These are phyloP conservation scores for Gremmenia infestans DNA, from an alignment of 2,329 filamentous ascomycete species.

Conservation along the genomic window DNA sequence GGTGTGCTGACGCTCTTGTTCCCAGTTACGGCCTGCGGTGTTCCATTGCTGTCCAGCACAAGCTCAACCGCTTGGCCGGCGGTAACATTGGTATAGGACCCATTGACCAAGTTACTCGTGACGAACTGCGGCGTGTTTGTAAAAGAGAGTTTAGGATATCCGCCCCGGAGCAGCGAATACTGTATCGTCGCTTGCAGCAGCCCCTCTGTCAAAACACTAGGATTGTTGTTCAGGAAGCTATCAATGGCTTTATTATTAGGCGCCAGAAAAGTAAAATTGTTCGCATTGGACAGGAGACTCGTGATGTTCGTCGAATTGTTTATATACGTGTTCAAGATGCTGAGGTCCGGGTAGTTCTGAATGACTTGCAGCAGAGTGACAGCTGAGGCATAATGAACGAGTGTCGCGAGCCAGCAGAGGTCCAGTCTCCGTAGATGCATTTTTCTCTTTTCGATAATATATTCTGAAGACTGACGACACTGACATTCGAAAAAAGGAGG, in stretches of 20 bases:
- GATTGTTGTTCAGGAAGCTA: conserved; percentile 4
- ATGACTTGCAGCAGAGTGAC: conserved; percentile 14
- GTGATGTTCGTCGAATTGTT: conserved; percentile 11
- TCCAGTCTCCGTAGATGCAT: background rate
- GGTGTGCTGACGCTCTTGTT: conserved; percentile 13
- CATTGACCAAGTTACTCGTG: conserved; percentile 10
- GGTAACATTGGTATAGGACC: conserved; percentile 19
- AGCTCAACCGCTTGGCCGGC: conserved; percentile 19
- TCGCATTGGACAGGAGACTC: conserved; percentile 7
- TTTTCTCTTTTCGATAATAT: too few relatives aligned
- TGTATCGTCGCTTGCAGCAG: conserved; percentile 13
- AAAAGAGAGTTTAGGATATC: conserved; percentile 14
- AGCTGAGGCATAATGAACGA: conserved; percentile 4
- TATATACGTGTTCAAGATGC: conserved; percentile 10
- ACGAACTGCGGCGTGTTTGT: conserved; percentile 16
- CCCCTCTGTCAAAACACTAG: conserved; percentile 8
- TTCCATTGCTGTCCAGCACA: conserved; percentile 3
- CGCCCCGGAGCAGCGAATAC: conserved; percentile 20
- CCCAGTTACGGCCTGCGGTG: conserved; percentile 10
- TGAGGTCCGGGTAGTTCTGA: conserved; percentile 14
- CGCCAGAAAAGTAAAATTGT: conserved; percentile 18
- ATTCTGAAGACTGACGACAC: too few relatives aligned
- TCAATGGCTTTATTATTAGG: conserved; percentile 16
- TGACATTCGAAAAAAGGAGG: background rate
- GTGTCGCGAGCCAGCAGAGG: conserved; percentile 1